A percentile compares a stretch with the other conserved stretches of the same genome.
phyloP scores from a whole-genome alignment of 495 filamentous ascomycete species.

The Neurospora africana region DNA sequence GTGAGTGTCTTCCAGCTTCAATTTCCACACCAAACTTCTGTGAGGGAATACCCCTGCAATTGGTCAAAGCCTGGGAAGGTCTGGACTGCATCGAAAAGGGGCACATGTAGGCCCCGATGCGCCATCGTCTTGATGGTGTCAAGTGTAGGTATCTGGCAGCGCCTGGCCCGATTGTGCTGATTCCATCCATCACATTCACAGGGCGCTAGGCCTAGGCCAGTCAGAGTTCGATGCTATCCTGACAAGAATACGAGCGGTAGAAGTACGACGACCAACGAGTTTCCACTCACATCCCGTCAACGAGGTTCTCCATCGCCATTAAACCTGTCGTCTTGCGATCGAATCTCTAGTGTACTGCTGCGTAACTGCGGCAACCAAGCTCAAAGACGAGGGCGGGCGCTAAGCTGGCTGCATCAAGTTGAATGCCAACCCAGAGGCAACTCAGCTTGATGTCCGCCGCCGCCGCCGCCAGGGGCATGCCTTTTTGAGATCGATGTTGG shows the following conservation, averaged over 20 bases:
- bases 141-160: neutral
- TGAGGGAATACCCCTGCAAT: neutral
- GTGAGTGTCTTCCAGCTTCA: neutral
- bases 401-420: neutral
- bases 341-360: neutral
- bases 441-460: neutral
- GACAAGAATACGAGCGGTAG: neutral
- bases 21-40: neutral
- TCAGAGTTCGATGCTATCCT: neutral
- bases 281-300: neutral
- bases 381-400: neutral
- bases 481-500: neutral
- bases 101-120: neutral
- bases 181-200: neutral
- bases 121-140: neutral
- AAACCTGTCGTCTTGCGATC: neutral
- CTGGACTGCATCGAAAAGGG: neutral
- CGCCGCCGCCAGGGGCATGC: neutral
- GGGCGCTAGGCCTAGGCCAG: neutral
- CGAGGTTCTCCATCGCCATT: neutral
- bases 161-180: neutral
- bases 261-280: neutral
- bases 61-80: neutral
- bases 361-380: too few relatives aligned
- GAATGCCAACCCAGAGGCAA: neutral